Base-by-base conservation (phyloP, 768 basidiomycete species). In the Fomitopsis pulvina region DNA sequence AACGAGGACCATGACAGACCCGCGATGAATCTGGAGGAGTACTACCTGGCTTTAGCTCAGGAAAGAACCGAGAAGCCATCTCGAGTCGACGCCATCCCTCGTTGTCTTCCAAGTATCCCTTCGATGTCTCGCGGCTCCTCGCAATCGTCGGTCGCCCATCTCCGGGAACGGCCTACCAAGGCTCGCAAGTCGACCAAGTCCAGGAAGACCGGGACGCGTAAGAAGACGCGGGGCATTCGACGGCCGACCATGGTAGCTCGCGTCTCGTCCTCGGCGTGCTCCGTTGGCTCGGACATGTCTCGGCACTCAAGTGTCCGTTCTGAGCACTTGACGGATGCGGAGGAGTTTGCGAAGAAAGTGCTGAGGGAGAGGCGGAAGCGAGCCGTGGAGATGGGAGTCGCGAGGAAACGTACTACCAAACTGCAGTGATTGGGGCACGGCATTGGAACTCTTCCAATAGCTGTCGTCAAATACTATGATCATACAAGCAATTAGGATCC, bases 201-300 rank as follows among this genome's bases (percentile, higher is more conserved):
- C 14, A 28, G 11, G 37, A 30, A 18, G 30, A 40, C 12, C 20
- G 49, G n/a, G 27, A 40, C 42, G 38, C 38, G 37, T n/a, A 20
- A 27, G 46, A 48, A 50, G 41, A 42, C 46, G 22, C 41, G 43
- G 18, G 41, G 16, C 18, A 16, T 29, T 1, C 48, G 46, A 4
- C 48, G 54, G 3, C 57, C 57, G 16, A 44, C 42, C 0, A 34
- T 55, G 29, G 12, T 41, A 22, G 16, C 54, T 4, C 53, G 57
- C 21, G n/a, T 41, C 16, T 52, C 56, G 24, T 55, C 57, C 46
- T 55, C 57, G 26, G 45, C 51, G 1, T 47, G 30, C 4, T 58
- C 62, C 11, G 52, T 58, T 16, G 57, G 56, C 27, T 60, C 59
- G 10, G 58, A 58, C 12, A 63, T 63, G 59, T 63, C 62, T 25